phyloP scores from a whole-genome alignment of 2,329 filamentous ascomycete genomes.

The Pseudogymnoascus sp. region DNA sequence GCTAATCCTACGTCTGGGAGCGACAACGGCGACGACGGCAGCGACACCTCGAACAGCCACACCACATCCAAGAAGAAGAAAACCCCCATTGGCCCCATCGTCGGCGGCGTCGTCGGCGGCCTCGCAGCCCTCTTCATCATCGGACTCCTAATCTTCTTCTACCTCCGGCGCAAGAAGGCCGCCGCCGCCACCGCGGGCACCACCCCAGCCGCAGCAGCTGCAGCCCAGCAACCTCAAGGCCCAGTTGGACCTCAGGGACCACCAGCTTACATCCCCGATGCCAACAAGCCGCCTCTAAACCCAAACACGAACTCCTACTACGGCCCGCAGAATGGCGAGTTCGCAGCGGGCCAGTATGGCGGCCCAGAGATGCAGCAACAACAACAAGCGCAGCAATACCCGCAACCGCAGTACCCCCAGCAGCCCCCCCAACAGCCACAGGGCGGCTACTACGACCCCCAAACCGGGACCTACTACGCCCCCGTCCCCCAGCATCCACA shows the following conservation, averaged over 20 bases:
- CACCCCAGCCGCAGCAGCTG: too few relatives aligned
- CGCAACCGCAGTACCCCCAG: background rate
- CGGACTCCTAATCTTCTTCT: background rate
- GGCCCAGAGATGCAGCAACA: background rate
- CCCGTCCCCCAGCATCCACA: background rate
- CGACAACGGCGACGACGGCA: too few relatives aligned
- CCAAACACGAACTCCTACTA: background rate
- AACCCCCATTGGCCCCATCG: background rate
- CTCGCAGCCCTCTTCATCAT: background rate
- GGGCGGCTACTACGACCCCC: background rate
- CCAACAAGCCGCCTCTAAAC: background rate
- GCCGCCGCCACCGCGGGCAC: background rate
- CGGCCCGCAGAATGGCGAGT: background rate
- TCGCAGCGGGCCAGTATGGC: background rate
- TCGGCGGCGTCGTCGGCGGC: conserved; percentile 6
- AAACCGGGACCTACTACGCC: background rate
- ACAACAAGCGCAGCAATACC: background rate
- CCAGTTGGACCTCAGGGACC: background rate
- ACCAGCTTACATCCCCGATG: background rate
- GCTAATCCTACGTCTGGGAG: too few relatives aligned
- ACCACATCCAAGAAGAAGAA: background rate
- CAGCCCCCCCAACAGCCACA: background rate
- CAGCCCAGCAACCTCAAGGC: background rate
- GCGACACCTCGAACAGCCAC: background rate
- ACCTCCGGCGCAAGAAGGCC: background rate